phyloP scores from a whole-genome alignment of 2,329 filamentous ascomycete genomes.

The Ascochyta viciae-villosae region DNA sequence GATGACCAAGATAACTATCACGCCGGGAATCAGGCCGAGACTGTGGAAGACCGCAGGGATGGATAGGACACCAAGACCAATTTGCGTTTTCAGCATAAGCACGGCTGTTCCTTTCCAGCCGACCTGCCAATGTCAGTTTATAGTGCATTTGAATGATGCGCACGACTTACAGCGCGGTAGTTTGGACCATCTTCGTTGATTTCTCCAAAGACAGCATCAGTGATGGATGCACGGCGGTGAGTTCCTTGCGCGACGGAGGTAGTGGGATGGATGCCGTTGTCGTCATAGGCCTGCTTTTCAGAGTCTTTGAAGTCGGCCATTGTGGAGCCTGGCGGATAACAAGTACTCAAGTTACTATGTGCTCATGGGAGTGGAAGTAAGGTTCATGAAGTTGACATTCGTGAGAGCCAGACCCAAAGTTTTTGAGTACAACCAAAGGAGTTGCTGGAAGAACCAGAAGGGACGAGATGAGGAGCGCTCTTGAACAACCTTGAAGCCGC shows the following conservation, averaged over 20 bases:
- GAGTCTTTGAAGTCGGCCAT: slow-evolving; percentile 17
- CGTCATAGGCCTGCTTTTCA: slow-evolving; percentile 5
- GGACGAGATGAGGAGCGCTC: neutral
- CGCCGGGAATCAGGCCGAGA: slow-evolving; percentile 58
- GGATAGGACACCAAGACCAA: slow-evolving; percentile 56
- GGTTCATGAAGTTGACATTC: too few relatives aligned
- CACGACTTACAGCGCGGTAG: slow-evolving; percentile 55
- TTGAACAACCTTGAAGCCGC: neutral
- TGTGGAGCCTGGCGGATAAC: neutral
- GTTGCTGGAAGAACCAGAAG: neutral
- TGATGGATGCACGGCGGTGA: slow-evolving; percentile 13
- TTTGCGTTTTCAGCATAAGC: slow-evolving; percentile 43
- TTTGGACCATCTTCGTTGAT: slow-evolving; percentile 58
- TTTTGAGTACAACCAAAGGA: neutral
- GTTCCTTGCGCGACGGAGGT: slow-evolving; percentile 12
- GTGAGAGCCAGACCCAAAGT: neutral
- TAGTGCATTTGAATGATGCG: slow-evolving; percentile 55
- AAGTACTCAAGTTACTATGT: neutral
- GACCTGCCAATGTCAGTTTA: slow-evolving; percentile 22
- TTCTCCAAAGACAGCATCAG: slow-evolving; percentile 60
- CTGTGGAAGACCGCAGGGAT: slow-evolving; percentile 56
- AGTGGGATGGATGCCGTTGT: slow-evolving; percentile 5
- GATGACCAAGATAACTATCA: slow-evolving; percentile 53
- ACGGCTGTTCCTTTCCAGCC: slow-evolving; percentile 36
- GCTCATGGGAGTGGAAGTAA: too few relatives aligned